Evolutionary conservation across 2,329 filamentous ascomycete species (phyloP).

Genomic region (Phialocephala subalpina): DNA sequence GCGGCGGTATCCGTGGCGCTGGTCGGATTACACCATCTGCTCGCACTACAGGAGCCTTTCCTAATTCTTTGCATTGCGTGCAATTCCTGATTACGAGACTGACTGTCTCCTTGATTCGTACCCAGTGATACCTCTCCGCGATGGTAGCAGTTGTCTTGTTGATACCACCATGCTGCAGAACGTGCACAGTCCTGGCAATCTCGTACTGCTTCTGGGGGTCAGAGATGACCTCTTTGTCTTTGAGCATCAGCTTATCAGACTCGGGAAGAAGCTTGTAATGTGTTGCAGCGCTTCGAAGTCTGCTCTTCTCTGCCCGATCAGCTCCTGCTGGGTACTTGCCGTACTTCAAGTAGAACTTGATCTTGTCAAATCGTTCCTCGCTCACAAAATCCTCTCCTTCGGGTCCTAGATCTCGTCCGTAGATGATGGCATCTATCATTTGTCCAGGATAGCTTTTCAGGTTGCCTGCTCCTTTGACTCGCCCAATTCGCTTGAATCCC

Average conservation of each 20-base stretch:
- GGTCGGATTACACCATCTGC: conserved; percentile 36
- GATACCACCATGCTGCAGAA: conserved; percentile 84
- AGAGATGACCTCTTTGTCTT: conserved; percentile 95
- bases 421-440: conserved; percentile 65
- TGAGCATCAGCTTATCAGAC: conserved; percentile 86
- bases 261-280: conserved; percentile 84
- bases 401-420: conserved; percentile 62
- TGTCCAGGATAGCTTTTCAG: conserved; percentile 59
- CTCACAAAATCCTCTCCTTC: conserved; percentile 85
- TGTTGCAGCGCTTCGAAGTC: conserved; percentile 89
- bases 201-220: conserved; percentile 91
- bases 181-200: conserved; percentile 81
- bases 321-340: conserved; percentile 92
- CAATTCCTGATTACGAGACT: conserved; percentile 94
- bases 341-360: conserved; percentile 95
- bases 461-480: conserved; percentile 64
- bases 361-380: conserved; percentile 98
- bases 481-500: conserved; percentile 76
- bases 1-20: conserved; percentile 23
- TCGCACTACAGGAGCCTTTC: conserved; percentile 59
- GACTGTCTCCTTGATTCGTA: conserved; percentile 96
- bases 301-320: conserved; percentile 94
- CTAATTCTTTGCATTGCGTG: conserved; percentile 83
- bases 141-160: conserved; percentile 98
- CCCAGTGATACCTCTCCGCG: conserved; percentile 95